These are phyloP conservation scores for Calonectria honghensis DNA, from an alignment of 2,329 filamentous ascomycete genomes.

Conservation along the genomic window DNA sequence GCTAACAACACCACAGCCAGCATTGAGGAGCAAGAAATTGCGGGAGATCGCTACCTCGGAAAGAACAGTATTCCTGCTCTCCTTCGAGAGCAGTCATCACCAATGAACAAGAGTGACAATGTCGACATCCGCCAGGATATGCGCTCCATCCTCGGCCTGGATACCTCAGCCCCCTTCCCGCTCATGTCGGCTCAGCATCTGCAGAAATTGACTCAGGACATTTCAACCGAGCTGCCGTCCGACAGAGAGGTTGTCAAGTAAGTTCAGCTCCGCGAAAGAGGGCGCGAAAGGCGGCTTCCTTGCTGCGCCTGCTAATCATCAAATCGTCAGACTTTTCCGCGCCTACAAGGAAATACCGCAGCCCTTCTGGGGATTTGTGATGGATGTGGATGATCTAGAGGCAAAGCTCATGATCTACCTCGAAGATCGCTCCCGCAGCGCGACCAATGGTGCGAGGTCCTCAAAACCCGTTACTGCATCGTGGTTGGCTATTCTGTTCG, in stretches of 20 bases:
- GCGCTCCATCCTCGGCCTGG: slow-evolving; percentile 78
- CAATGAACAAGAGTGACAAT: slow-evolving; percentile 70
- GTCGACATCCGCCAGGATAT: slow-evolving; percentile 79
- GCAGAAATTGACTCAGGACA: slow-evolving; percentile 76
- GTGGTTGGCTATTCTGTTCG: slow-evolving; percentile 80
- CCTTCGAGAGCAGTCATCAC: slow-evolving; percentile 75
- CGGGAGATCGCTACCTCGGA: slow-evolving; percentile 77
- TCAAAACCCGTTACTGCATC: slow-evolving; percentile 76
- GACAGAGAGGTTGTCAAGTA: slow-evolving; percentile 81
- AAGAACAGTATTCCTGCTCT: slow-evolving; percentile 82
- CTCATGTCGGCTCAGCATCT: slow-evolving; percentile 80
- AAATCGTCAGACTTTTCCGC: slow-evolving; percentile 72
- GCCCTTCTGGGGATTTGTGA: slow-evolving; percentile 80
- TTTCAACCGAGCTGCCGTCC: slow-evolving; percentile 76
- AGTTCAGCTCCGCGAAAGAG: slow-evolving; percentile 51
- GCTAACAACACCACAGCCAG: slow-evolving; percentile 59
- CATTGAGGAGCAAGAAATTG: slow-evolving; percentile 73
- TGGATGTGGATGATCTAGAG: slow-evolving; percentile 80
- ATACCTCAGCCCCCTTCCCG: slow-evolving; percentile 80
- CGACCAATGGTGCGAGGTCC: slow-evolving; percentile 66
- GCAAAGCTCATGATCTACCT: slow-evolving; percentile 79
- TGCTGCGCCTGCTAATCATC: slow-evolving; percentile 35
- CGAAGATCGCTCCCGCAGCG: slow-evolving; percentile 77
- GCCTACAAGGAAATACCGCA: slow-evolving; percentile 81
- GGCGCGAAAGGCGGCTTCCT: background rate